Percentiles rank a stretch among this genome's conserved stretches.
Conservation (phyloP, 1,284 basidiomycete genomes). For the Porogramme epimiltina region DNA sequence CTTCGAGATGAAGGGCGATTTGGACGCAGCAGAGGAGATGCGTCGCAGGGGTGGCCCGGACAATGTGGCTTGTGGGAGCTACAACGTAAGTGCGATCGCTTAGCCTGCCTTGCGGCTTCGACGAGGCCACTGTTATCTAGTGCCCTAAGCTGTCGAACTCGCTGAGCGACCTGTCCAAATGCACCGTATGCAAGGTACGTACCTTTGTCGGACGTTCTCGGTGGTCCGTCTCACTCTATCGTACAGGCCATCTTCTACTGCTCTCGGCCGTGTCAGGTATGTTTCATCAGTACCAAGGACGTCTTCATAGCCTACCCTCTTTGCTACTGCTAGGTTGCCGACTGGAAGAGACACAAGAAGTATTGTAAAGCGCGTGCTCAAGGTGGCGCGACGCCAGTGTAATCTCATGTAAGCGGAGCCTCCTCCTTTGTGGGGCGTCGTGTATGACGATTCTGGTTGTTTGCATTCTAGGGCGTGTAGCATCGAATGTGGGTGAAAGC, state of each 20-base stretch:
- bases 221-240: neutral
- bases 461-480: too few species aligned
- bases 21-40: slow-evolving; percentile 29
- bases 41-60: slow-evolving; percentile 25
- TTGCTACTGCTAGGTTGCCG: slow-evolving; percentile 11
- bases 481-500: too few species aligned
- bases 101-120: slow-evolving; percentile 4
- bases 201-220: too few species aligned
- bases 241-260: slow-evolving; percentile 18
- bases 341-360: slow-evolving; percentile 30
- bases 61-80: slow-evolving; percentile 34
- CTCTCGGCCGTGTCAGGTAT: slow-evolving; percentile 18
- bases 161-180: slow-evolving; percentile 5
- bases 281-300: slow-evolving; percentile 2
- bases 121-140: neutral
- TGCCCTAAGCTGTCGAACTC: slow-evolving; percentile 8
- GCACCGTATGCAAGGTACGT: slow-evolving; percentile 15
- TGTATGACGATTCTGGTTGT: too few species aligned
- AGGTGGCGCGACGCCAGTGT: neutral
- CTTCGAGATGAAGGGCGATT: slow-evolving; percentile 34
- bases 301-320: neutral
- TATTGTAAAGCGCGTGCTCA: slow-evolving; percentile 13
- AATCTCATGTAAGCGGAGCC: neutral
- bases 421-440: too few species aligned
- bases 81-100: slow-evolving; percentile 11